Conservation (phyloP, 2,329 filamentous ascomycete species). For the Rutstroemia sp. region DNA sequence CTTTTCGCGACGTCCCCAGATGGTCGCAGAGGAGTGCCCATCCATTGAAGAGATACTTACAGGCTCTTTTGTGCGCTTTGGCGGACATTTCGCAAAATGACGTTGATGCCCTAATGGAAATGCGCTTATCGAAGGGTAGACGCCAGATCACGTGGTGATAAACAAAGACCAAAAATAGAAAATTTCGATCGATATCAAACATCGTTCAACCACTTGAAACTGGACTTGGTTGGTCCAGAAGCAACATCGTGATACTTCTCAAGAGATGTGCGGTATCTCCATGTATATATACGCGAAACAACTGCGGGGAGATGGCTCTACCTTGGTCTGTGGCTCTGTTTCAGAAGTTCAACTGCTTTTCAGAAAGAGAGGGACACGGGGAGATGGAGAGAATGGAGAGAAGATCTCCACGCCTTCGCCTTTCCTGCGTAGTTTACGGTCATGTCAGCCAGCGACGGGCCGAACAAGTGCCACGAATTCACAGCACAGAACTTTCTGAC, state of each 20-base stretch:
- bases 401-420: background rate
- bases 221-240: too few relatives aligned
- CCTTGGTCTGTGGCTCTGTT: background rate
- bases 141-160: conserved; percentile 8
- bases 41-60: too few relatives aligned
- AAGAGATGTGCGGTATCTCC: too few relatives aligned
- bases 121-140: background rate
- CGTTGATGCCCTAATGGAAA: background rate
- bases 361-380: too few relatives aligned
- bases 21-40: too few relatives aligned
- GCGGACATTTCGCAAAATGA: background rate
- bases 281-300: too few relatives aligned
- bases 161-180: background rate
- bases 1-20: background rate
- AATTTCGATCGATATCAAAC: background rate
- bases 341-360: background rate
- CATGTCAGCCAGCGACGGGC: background rate
- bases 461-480: background rate
- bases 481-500: background rate
- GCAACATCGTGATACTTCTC: too few relatives aligned
- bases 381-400: background rate
- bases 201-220: background rate
- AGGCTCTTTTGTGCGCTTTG: background rate
- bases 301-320: too few relatives aligned
- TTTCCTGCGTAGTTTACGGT: background rate